Evolutionary conservation across 163 green algal species (phyloP), one percentile per base, ranked within the genome.

Genomic region (Chloromonas sp.): DNA sequence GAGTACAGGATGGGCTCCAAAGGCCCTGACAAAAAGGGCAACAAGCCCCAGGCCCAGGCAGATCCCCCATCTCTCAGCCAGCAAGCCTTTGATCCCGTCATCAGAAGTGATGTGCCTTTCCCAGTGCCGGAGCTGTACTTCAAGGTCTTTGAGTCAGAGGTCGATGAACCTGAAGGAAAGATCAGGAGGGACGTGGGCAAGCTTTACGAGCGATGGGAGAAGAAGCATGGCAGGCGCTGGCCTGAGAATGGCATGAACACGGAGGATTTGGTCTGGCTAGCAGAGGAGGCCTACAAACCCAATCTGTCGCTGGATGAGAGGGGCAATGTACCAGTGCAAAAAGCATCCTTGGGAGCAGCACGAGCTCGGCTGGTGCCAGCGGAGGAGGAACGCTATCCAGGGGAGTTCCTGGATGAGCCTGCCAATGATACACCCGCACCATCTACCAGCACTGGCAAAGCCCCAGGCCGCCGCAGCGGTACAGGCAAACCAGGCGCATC

Each of bases 221-320:
- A 90, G 60, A 90, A 92, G 82, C 87, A 94, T 81, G 89, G 91
- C 82, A 81, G 91, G 58, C 90, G 90, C 60, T 94, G 91, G 91
- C 91, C 91, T 2, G 91, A 94, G 62, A 89, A 92, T 71, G 91
- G 91, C 58, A 79, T 94, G 61, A 92, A 94, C 81, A 94, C 91
- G 0, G 91, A 94, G 84, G 91, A 94, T 84, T 78, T 94, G 82
- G 91, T 94, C 0, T 94, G 91, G 91, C 86, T 94, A 14, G 84
- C 87, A 58, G 89, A 93, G 82, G 89, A 94, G 87, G 83, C 84
- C 11, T 88, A 92, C 74, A 88, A 89, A 60, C 15, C 14, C 59
- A 78, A 83, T 58, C 14, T 59, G 66, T 74, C 66, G 66, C 66
- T 5, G 5, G 66, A 74, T 11, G 66, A 74, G 66, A 5, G 66